These are phyloP conservation scores for Stachybotrys echinatus DNA, from an alignment of 2,329 filamentous ascomycete genomes.

Conservation along the genomic window DNA sequence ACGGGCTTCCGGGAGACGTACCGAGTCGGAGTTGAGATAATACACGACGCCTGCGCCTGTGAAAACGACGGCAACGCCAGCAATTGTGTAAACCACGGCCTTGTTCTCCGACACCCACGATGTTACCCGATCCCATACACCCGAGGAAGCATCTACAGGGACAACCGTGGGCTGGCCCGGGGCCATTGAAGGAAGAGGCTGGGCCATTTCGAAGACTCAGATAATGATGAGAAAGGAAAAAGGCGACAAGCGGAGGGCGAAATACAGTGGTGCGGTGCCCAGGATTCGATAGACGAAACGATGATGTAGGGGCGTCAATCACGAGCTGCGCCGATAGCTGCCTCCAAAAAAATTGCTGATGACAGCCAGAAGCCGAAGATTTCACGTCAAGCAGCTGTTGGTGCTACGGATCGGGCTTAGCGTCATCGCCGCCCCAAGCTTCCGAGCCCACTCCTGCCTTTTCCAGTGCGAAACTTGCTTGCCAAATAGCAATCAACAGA, in stretches of 20 bases:
- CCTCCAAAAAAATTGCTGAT: not conserved
- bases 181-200: slow-evolving; percentile 41
- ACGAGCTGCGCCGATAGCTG: not conserved
- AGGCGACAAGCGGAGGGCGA: slow-evolving; percentile 6
- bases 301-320: slow-evolving; percentile 23
- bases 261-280: slow-evolving; percentile 16
- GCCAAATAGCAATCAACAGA: too few species aligned
- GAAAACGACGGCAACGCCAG: slow-evolving; percentile 86
- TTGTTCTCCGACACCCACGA: slow-evolving; percentile 95
- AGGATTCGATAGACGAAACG: slow-evolving; percentile 15
- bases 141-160: slow-evolving; percentile 53
- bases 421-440: not conserved
- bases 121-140: slow-evolving; percentile 84
- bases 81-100: slow-evolving; percentile 91
- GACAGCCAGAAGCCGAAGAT: not conserved
- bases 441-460: not conserved
- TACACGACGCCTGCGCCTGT: slow-evolving; percentile 90
- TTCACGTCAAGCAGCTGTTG: not conserved
- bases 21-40: slow-evolving; percentile 62
- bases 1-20: slow-evolving; percentile 25
- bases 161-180: slow-evolving; percentile 38
- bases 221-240: slow-evolving; percentile 13
- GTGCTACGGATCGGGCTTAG: not conserved
- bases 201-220: slow-evolving; percentile 30
- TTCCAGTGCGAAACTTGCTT: too few species aligned